A percentile compares a stretch with the other conserved stretches of the same genome.
Conservation (phyloP, 129 eudicot species). For the Flaveria robusta region DNA sequence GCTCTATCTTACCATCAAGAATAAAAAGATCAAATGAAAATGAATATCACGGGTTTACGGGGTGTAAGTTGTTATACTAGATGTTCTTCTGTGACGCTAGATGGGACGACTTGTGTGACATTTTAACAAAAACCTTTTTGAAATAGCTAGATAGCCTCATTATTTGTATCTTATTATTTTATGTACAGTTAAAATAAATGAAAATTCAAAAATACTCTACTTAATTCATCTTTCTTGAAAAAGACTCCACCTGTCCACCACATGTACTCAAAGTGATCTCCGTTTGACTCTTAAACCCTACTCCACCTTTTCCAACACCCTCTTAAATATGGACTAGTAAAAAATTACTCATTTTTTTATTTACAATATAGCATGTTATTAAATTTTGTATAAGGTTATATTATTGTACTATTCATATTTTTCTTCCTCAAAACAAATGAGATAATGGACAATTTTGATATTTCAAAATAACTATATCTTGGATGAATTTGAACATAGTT, state of each 20-base stretch:
- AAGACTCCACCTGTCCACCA: not conserved
- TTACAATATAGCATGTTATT: not conserved
- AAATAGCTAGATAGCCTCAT: not conserved
- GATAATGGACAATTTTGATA: not conserved
- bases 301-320: constrained; percentile 6
- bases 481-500: not conserved
- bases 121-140: too few relatives aligned
- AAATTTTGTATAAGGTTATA: too few relatives aligned
- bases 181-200: not conserved
- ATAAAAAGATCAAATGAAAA: too few relatives aligned
- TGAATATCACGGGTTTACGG: too few relatives aligned
- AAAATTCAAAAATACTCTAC: not conserved
- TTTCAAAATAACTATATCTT: not conserved
- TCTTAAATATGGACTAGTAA: not conserved
- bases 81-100: too few relatives aligned
- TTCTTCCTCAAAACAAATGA: not conserved
- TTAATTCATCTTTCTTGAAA: not conserved
- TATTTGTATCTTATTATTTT: too few relatives aligned
- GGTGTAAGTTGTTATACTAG: too few relatives aligned
- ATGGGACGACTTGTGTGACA: too few relatives aligned
- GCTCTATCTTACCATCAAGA: too few relatives aligned
- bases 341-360: not conserved
- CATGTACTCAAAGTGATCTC: constrained; percentile 8
- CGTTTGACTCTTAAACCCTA: constrained; percentile 3
- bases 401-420: too few relatives aligned